Evolutionary conservation across 2,329 filamentous ascomycete species (phyloP).

Genomic region (Colletotrichum tamarilloi): DNA sequence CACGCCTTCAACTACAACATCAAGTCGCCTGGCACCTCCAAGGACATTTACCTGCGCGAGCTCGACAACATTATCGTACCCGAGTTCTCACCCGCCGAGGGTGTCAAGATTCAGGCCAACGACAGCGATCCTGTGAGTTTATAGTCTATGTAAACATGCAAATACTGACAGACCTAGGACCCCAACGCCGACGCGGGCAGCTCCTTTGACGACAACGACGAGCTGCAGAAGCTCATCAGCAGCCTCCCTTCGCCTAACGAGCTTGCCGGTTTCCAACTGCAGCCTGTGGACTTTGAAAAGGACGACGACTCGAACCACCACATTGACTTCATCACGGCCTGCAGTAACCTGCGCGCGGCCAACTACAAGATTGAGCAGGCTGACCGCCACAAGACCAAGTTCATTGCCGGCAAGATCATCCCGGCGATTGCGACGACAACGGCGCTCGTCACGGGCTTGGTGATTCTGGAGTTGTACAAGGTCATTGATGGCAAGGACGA

Average conservation of each 20-base stretch:
- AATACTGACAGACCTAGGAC: conserved; percentile 63
- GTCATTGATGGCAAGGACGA: conserved; percentile 96
- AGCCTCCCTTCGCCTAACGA: conserved; percentile 82
- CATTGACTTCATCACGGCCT: conserved; percentile 98
- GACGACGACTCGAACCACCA: conserved; percentile 98
- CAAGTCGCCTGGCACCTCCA: conserved; percentile 80
- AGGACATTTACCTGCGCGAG: conserved; percentile 80
- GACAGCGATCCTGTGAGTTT: conserved; percentile 84
- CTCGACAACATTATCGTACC: conserved; percentile 94
- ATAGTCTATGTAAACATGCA: background rate
- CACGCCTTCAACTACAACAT: conserved; percentile 99
- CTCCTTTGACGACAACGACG: conserved; percentile 77
- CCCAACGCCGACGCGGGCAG: conserved; percentile 75
- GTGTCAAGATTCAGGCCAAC: conserved; percentile 95
- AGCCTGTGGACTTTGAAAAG: conserved; percentile 97
- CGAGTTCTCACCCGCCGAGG: conserved; percentile 90
- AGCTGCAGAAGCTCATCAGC: conserved; percentile 77
- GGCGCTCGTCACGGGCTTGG: conserved; percentile 91
- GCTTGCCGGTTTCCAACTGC: conserved; percentile 87
- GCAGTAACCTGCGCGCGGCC: conserved; percentile 94
- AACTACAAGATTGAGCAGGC: conserved; percentile 97
- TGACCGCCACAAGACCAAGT: conserved; percentile 98
- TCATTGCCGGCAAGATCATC: conserved; percentile 99
- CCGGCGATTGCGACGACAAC: conserved; percentile 98
- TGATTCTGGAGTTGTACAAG: conserved; percentile 95